Base-by-base conservation (phyloP, 2,329 filamentous ascomycete genomes). In the Monilinia polystroma region DNA sequence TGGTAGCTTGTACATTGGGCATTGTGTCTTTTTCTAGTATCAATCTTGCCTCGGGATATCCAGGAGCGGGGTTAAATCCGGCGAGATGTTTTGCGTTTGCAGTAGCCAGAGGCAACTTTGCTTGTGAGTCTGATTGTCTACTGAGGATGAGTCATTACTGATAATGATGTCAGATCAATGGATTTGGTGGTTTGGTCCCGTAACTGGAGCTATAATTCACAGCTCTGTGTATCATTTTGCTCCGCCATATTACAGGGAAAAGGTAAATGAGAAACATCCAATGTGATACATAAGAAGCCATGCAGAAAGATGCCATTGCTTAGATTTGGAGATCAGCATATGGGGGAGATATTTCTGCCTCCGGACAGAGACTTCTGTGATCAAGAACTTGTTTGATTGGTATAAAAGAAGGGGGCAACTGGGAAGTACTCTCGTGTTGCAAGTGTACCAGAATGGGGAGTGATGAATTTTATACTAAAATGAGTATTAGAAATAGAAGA, bases 1-100 rank as follows among this genome's bases (percentile, higher is more conserved):
- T 86, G 10, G 81, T 85, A 1, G 80, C 83, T 0, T 69, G 81
- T 4, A 74, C 75, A 1, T 70, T 80, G 4, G 80, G 77, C 0
- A 70, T 79, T 0, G 69, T 77, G 23, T 75, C 75, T 0, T 80
- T 81, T 67, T 73, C 77, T 0, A 80, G 78, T 43, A 72, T 76
- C 7, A 78, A 77, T 59, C 74, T 75, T 20, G 72, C 74, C 20
- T 69, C 73, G 4, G 79, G 79, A 5, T 80, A 78, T 71, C 74
- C 73, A 38, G 79, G 80, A 56, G 77, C 77, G 3, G 73, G 75
- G 41, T 69, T 80, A 66, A 81, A 81, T 69, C 79, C 79, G 10
- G 77, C 77, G 1, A 73, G 79, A 54, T 80, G 79, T 69, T 78
- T 84, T 68, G 81, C 77, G 0, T 78, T 77, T 16, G 80, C 79